Conservation (phyloP, 352 stramenopile species). For the Phytophthora citrophthora region DNA sequence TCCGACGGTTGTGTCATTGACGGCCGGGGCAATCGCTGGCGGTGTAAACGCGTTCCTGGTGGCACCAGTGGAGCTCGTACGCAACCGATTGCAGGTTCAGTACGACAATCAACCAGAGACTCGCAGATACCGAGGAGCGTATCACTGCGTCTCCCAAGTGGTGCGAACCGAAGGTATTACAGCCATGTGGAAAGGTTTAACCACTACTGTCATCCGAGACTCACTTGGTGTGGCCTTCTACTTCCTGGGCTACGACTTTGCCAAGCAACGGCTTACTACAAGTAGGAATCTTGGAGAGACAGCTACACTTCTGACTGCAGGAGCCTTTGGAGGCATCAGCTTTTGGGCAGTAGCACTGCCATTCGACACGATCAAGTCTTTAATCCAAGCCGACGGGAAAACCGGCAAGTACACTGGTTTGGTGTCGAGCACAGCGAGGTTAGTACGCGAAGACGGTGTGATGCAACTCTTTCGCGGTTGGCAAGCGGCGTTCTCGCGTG, state of each 20-base stretch:
- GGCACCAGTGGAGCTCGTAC: slow-evolving; percentile 79
- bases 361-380: slow-evolving; percentile 87
- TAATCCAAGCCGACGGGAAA: slow-evolving; percentile 75
- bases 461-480: slow-evolving; percentile 80
- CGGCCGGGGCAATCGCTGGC: slow-evolving; percentile 57
- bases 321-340: slow-evolving; percentile 78
- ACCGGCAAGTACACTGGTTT: slow-evolving; percentile 54
- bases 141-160: slow-evolving; percentile 67
- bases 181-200: slow-evolving; percentile 80
- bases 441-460: slow-evolving; percentile 63
- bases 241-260: slow-evolving; percentile 86
- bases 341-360: slow-evolving; percentile 87
- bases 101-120: slow-evolving; percentile 61
- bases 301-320: slow-evolving; percentile 60
- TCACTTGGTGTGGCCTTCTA: slow-evolving; percentile 86
- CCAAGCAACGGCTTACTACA: slow-evolving; percentile 45
- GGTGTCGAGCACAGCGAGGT: slow-evolving; percentile 35
- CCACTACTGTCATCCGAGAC: slow-evolving; percentile 82
- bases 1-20: slow-evolving; percentile 49
- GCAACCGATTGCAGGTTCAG: slow-evolving; percentile 84
- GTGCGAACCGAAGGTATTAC: slow-evolving; percentile 59
- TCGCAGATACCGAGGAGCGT: slow-evolving; percentile 55
- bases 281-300: slow-evolving; percentile 49
- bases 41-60: slow-evolving; percentile 80
- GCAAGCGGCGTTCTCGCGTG: slow-evolving; percentile 82